Percentiles rank a stretch among this genome's conserved stretches.
Evolutionary conservation across 176 grass and related monocot genomes (phyloP).

Genomic region (Carex pumila): DNA sequence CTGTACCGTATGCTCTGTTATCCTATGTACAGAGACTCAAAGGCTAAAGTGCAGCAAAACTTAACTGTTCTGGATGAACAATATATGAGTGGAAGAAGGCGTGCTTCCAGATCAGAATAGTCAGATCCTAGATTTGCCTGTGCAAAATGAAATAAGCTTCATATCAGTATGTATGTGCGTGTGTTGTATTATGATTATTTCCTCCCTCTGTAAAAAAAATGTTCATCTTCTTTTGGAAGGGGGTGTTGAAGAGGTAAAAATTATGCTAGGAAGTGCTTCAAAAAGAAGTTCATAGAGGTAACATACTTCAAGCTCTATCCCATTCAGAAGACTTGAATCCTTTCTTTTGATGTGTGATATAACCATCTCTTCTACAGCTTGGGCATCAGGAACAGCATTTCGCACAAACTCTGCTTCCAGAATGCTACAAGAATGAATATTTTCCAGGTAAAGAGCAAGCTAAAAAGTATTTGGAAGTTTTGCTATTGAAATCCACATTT

Average conservation of each 20-base stretch:
- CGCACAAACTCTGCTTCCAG: conserved; percentile 98
- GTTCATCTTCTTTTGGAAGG: not conserved
- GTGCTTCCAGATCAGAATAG: conserved; percentile 66
- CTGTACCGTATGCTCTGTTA: not conserved
- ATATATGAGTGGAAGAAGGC: conserved; percentile 91
- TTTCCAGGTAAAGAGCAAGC: conserved; percentile 50
- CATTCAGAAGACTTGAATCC: conserved; percentile 43
- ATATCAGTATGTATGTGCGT: not conserved
- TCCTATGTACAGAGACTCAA: not conserved
- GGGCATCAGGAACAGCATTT: conserved; percentile 81
- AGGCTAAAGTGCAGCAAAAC: conserved; percentile 22
- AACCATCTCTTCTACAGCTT: conserved; percentile 64
- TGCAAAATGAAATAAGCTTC: not conserved
- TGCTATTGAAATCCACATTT: not conserved
- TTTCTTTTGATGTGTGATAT: conserved; percentile 63
- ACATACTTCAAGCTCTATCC: conserved; percentile 68
- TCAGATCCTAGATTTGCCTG: conserved; percentile 61
- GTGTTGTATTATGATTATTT: not conserved
- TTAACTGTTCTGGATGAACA: conserved; percentile 81
- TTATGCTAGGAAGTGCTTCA: conserved; percentile 13
- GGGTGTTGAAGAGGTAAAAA: not conserved
- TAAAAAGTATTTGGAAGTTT: not conserved
- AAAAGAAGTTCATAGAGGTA: conserved; percentile 15
- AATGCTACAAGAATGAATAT: conserved; percentile 98
- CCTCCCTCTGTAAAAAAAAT: not conserved